Evolutionary conservation across 352 stramenopile genomes (phyloP).

Genomic region (Phytophthora ohioensis): DNA sequence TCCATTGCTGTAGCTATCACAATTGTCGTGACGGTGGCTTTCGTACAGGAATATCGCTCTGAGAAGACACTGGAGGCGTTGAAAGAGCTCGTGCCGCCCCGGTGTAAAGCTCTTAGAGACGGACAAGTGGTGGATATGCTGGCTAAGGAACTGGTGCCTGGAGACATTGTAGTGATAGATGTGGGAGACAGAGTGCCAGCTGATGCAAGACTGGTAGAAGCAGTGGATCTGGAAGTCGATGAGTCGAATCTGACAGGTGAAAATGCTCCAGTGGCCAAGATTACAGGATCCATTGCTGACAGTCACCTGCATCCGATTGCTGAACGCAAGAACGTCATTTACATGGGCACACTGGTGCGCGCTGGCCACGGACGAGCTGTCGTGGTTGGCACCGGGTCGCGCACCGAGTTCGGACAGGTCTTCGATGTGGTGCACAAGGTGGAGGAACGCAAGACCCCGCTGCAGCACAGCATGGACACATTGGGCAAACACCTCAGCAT

Average conservation of each 20-base stretch:
- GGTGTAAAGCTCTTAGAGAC: conserved; percentile 71
- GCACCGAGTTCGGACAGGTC: conserved; percentile 97
- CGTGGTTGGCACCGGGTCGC: conserved; percentile 93
- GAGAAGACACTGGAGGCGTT: conserved; percentile 89
- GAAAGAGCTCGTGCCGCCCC: conserved; percentile 82
- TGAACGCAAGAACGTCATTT: conserved; percentile 93
- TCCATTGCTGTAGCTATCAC: conserved; percentile 96
- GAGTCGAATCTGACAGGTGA: conserved; percentile 96
- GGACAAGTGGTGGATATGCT: conserved; percentile 68
- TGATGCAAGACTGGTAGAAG: conserved; percentile 93
- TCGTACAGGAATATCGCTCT: conserved; percentile 90
- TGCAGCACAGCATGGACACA: conserved; percentile 97
- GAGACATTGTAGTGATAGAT: conserved; percentile 90
- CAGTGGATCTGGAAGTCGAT: conserved; percentile 90
- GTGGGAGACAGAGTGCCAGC: conserved; percentile 94
- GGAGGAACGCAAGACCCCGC: conserved; percentile 93
- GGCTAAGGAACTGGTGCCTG: conserved; percentile 82
- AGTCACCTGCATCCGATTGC: conserved; percentile 77
- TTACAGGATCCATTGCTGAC: conserved; percentile 66
- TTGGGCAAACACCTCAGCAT: conserved; percentile 96
- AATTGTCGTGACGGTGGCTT: conserved; percentile 98
- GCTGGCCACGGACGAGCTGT: conserved; percentile 93
- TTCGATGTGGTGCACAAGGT: conserved; percentile 95
- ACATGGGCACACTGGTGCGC: conserved; percentile 97
- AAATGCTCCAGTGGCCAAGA: conserved; percentile 85